Conservation (phyloP, 495 filamentous ascomycete species). For the Chaetomidium leptoderma region DNA sequence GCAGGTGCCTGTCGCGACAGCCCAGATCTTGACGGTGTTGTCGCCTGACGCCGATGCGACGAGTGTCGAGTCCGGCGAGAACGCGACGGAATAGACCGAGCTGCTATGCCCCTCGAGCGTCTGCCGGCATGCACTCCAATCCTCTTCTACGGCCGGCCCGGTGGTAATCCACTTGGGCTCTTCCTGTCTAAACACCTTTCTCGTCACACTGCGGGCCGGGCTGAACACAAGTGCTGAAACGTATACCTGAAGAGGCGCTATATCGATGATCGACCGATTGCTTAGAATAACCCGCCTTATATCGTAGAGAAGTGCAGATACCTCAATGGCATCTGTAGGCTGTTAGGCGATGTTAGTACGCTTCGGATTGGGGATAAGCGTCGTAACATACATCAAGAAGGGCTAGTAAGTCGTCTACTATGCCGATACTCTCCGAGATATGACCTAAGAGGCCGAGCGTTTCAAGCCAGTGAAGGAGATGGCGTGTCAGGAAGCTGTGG, state of each 20-base stretch:
- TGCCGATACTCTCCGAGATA: slow-evolving; percentile 26
- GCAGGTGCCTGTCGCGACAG: slow-evolving; percentile 24
- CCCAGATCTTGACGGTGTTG: slow-evolving; percentile 38
- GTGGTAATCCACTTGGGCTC: slow-evolving; percentile 3
- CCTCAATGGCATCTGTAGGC: too few species aligned
- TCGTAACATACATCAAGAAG: slow-evolving; percentile 20
- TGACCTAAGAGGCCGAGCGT: slow-evolving; percentile 33
- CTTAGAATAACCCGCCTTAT: slow-evolving; percentile 29
- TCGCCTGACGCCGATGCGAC: slow-evolving; percentile 35
- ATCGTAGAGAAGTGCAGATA: slow-evolving; percentile 21
- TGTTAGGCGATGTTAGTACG: too few species aligned
- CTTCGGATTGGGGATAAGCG: not conserved
- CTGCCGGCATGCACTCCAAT: slow-evolving; percentile 12
- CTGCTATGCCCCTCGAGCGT: not conserved
- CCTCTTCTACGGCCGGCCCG: not conserved
- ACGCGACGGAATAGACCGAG: slow-evolving; percentile 2
- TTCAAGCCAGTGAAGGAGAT: slow-evolving; percentile 41
- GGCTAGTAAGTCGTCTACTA: slow-evolving; percentile 21
- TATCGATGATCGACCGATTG: slow-evolving; percentile 27
- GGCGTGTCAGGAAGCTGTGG: slow-evolving; percentile 36
- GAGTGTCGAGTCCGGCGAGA: slow-evolving; percentile 17
- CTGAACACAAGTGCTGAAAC: slow-evolving; percentile 15
- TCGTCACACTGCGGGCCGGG: slow-evolving; percentile 21
- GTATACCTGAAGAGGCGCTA: slow-evolving; percentile 19
- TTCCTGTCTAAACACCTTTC: slow-evolving; percentile 21